Evolutionary conservation across 2,329 filamentous ascomycete genomes (phyloP).

Genomic region (Cadophora luteo-olivacea): DNA sequence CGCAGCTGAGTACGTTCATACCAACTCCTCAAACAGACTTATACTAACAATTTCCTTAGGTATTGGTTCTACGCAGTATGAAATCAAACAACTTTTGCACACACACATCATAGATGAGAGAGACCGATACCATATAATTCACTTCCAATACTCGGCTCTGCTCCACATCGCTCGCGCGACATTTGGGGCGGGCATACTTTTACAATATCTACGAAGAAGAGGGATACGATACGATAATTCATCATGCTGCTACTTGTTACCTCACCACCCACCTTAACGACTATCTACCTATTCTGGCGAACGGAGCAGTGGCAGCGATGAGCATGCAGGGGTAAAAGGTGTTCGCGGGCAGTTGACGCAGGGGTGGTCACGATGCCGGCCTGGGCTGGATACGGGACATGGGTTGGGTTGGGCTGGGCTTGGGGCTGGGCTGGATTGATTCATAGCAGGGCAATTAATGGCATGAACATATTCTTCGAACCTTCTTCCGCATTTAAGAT

Average conservation of each 20-base stretch:
- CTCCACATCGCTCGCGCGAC: constrained; percentile 8
- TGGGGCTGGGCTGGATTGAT: neutral
- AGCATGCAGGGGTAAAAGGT: neutral
- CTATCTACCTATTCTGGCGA: neutral
- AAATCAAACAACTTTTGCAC: neutral
- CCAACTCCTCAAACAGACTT: neutral
- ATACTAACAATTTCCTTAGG: constrained; percentile 30
- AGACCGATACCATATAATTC: constrained; percentile 15
- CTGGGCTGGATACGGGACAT: neutral
- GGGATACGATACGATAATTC: neutral
- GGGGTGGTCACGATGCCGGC: neutral
- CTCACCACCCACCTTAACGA: neutral
- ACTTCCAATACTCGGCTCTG: constrained; percentile 13
- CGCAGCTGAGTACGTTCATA: constrained; percentile 77
- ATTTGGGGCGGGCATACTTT: neutral
- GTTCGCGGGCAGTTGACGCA: neutral
- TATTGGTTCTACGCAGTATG: constrained; percentile 42
- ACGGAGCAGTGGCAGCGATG: neutral
- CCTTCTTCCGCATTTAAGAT: too few species aligned
- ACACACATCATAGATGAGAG: neutral
- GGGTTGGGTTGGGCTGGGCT: neutral
- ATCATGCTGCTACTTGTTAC: constrained; percentile 12
- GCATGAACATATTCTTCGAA: constrained; percentile 11
- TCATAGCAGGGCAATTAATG: constrained; percentile 18
- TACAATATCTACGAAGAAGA: neutral